Evolutionary conservation across 176 grass and related monocot species (phyloP).

Genomic region (Carex scoparia): DNA sequence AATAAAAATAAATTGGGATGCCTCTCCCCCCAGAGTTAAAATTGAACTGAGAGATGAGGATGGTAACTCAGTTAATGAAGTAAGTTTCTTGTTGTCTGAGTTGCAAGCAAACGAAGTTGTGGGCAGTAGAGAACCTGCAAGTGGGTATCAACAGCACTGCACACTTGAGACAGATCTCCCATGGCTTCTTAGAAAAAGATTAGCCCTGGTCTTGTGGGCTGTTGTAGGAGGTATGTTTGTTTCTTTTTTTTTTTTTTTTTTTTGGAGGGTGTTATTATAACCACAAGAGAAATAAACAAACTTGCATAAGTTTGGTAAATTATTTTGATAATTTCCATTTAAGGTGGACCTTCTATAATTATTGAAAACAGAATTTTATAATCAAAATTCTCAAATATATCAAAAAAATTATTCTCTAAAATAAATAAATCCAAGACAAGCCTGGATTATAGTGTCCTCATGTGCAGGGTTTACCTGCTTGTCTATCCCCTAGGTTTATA

Average conservation of each 20-base stretch:
- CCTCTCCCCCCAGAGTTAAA: constrained; percentile 45
- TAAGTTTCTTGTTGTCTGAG: constrained; percentile 63
- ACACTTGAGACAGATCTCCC: constrained; percentile 53
- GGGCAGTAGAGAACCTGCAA: neutral
- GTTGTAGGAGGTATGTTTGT: constrained; percentile 45
- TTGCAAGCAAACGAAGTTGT: constrained; percentile 22
- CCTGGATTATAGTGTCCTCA: too few relatives aligned
- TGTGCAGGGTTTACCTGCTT: too few relatives aligned
- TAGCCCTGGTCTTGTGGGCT: constrained; percentile 47
- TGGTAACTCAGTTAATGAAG: constrained; percentile 42
- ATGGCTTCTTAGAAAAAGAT: constrained; percentile 46
- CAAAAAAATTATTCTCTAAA: too few relatives aligned
- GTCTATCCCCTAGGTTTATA: too few relatives aligned
- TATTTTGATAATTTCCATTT: too few relatives aligned
- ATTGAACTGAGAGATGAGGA: constrained; percentile 59
- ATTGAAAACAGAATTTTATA: too few relatives aligned
- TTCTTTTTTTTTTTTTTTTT: neutral
- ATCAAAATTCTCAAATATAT: too few relatives aligned
- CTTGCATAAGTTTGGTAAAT: neutral
- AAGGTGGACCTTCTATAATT: too few relatives aligned
- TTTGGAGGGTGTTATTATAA: neutral
- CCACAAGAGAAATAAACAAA: neutral
- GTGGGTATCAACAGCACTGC: constrained; percentile 42
- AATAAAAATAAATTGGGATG: constrained; percentile 74
- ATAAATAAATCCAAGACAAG: too few relatives aligned